Evolutionary conservation across 192 early-diverging fungal species (phyloP), one percentile per base, ranked within the genome.

Genomic region (Coemansia javaensis): DNA sequence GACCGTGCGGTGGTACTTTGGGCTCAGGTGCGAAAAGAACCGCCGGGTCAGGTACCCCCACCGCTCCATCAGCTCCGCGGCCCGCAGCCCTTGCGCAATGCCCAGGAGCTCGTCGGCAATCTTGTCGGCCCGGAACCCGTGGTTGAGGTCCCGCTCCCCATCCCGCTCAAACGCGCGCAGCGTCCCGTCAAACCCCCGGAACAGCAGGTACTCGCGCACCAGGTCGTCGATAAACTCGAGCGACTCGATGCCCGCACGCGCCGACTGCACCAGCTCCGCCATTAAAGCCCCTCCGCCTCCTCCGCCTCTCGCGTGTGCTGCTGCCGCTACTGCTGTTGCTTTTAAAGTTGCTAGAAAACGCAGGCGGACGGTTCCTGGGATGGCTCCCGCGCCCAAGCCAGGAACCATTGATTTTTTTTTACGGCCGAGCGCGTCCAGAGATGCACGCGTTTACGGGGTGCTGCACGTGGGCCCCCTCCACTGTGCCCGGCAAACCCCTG

Each of bases 11-110:
- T 66, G 63, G 59, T 74, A 74, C 50, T 74, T 74, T 40, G 71
- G 59, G 40, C 71, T 74, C n/a, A 74, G 58, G 28, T 66, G 71
- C 44, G 63, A 66, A 21, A 74, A 74, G 38, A 74, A 74, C 27
- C 71, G 63, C 17, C 48, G 55, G 18, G 63, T 40, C 40, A 74
- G 51, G 44, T 74, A 74, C 47, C 47, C 25, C 71, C 71, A 74
- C 55, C 63, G 63, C 55, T 62, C 59, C 3, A 63, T 36, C 50
- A 74, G 46, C 21, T 53, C 59, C 4, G 46, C 43, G 2, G 53
- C 34, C 15, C 41, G 23, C 16, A 74, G 51, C 32, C 54, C 44
- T 0, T 14, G 57, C 1, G 71, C 71, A 63, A 74, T 62, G 0
- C n/a, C 20, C 32, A 74, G 40, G 14, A 74, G 63, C 40, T 74